Percentiles rank a stretch among this genome's conserved stretches.
Evolutionary conservation across 2,329 filamentous ascomycete genomes (phyloP).

Genomic region (Sordariomycetes sp.): DNA sequence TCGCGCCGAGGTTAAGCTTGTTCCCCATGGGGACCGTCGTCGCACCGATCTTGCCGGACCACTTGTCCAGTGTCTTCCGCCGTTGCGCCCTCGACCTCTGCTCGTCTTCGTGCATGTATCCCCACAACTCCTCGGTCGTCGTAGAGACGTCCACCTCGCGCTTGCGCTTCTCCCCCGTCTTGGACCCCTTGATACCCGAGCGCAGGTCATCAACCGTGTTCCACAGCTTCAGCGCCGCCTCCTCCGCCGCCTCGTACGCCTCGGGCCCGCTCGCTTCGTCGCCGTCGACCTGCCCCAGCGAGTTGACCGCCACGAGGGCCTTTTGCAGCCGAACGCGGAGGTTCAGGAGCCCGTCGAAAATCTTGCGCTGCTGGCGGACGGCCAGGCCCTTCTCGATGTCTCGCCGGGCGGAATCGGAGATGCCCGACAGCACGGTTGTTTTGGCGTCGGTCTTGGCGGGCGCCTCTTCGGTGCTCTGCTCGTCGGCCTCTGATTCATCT

Average conservation of each 20-base stretch:
- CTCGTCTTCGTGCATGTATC: slow-evolving; percentile 55
- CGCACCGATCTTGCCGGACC: slow-evolving; percentile 63
- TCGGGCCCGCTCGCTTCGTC: slow-evolving; percentile 24
- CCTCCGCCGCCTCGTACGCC: slow-evolving; percentile 65
- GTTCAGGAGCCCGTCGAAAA: slow-evolving; percentile 82
- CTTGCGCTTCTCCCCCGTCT: slow-evolving; percentile 48
- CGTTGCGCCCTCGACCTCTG: slow-evolving; percentile 43
- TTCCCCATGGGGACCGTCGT: slow-evolving; percentile 41
- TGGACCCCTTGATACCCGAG: slow-evolving; percentile 11
- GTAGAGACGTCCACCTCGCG: slow-evolving; percentile 37
- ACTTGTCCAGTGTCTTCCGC: slow-evolving; percentile 69
- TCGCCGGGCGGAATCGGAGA: slow-evolving; percentile 7
- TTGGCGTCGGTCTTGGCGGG: slow-evolving; percentile 10
- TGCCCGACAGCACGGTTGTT: slow-evolving; percentile 7
- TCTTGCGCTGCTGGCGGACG: slow-evolving; percentile 71
- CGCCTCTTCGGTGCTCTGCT: slow-evolving; percentile 14
- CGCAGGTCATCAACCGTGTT: slow-evolving; percentile 65
- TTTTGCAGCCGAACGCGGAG: slow-evolving; percentile 89
- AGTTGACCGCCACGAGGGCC: slow-evolving; percentile 70
- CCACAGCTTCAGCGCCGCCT: slow-evolving; percentile 74
- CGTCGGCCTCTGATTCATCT: slow-evolving; percentile 16
- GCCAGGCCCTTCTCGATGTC: slow-evolving; percentile 79
- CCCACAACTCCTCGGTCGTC: slow-evolving; percentile 56
- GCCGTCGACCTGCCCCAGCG: slow-evolving; percentile 35
- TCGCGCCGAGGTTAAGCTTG: slow-evolving; percentile 46